A percentile compares a stretch with the other conserved stretches of the same genome.
These are phyloP conservation scores for Pyrrhoderma noxium DNA, from an alignment of 1,284 basidiomycete species.

Conservation along the genomic window DNA sequence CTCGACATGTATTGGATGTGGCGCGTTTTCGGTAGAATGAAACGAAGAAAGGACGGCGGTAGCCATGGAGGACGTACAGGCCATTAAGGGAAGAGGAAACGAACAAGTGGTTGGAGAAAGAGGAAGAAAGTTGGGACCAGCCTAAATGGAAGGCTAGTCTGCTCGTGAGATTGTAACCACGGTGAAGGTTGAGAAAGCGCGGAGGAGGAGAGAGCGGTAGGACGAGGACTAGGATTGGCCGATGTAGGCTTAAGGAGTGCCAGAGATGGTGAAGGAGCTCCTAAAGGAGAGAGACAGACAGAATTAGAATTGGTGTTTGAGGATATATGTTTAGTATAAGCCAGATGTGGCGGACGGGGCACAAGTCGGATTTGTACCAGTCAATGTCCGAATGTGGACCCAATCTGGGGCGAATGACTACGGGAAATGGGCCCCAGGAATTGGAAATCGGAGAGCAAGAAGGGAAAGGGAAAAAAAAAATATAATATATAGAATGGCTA, in stretches of 20 bases:
- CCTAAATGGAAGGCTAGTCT: neutral
- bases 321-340: no score
- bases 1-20: neutral
- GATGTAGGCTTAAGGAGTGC: no score
- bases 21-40: no score
- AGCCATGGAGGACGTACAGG: neutral
- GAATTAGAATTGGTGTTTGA: neutral
- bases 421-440: no score
- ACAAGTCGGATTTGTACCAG: no score
- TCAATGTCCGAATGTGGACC: no score
- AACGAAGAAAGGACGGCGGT: neutral
- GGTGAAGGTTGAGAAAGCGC: neutral
- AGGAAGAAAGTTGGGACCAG: neutral
- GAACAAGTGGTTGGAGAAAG: neutral
- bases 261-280: neutral
- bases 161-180: neutral
- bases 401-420: no score
- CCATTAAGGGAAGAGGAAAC: neutral
- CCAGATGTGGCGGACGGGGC: no score
- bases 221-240: no score
- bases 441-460: no score
- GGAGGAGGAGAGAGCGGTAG: neutral
- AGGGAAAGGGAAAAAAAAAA: no score
- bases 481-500: no score
- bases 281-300: neutral